Base-by-base conservation (phyloP, 108 stramenopile species). In the Nitzschia sp. region DNA sequence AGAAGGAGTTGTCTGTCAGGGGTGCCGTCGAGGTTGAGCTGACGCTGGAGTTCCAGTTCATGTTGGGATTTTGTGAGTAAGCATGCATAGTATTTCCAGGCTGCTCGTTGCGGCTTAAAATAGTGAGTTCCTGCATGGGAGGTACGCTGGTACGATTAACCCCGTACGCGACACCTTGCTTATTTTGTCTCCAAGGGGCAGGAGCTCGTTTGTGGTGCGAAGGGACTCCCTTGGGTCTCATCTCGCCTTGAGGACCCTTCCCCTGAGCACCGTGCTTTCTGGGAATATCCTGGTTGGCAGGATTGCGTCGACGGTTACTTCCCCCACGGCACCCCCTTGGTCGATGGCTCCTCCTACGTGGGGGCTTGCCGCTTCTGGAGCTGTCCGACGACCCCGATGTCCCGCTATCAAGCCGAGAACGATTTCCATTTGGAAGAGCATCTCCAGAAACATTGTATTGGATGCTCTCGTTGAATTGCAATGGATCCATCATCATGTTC, bases 241-340 rank as follows among this genome's bases (percentile, higher is more conserved):
- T 69, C 43, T 29, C 41, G 26, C 5, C 51, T 53, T 39, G 55
- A 44, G 10, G 37, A 2, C 25, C 58, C 58, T 50, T 50, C 50
- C 56, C 20, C 51, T 51, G 58, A 52, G 44, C 3, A 57, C 44
- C 21, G 5, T 34, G 1, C 29, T 34, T 59, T 38, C 50, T 59
- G 39, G 20, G 39, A 51, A 34, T 21, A 59, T 51, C 51, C 19
- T 69, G 58, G 20, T 69, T 69, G 50, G 41, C 37, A 52, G 34
- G 51, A 17, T 69, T 57, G 29, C 29, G 61, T 48, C 73, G 59
- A 29, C 73, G 73, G 48, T 75, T 75, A 41, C 66, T 68, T 15
- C 73, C 73, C 51, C 73, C 73, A 19, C 73, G 73, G 40, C 73
- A 75, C 25, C 73, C 73, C 37, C 73, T 46, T 25, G 73, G 73